These are phyloP conservation scores for Nectriaceae sp. DNA, from an alignment of 2,329 filamentous ascomycete genomes.

Conservation along the genomic window DNA sequence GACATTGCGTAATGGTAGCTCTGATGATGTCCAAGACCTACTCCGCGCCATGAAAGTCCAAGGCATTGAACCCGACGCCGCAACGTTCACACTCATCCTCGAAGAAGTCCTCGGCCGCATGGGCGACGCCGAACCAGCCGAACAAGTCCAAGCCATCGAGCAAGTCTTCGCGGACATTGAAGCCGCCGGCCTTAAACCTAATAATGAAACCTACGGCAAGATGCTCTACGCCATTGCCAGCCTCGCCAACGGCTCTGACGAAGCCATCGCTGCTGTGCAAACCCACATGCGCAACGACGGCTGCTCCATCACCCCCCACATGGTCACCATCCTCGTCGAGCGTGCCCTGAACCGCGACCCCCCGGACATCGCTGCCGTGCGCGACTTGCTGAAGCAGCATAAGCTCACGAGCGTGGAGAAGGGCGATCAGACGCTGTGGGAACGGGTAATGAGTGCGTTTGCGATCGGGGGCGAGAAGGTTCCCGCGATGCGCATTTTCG, in stretches of 20 bases:
- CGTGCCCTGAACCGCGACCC: conserved; percentile 63
- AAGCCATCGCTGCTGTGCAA: conserved; percentile 62
- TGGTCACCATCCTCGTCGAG: conserved; percentile 74
- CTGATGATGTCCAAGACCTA: conserved; percentile 51
- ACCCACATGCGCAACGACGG: conserved; percentile 59
- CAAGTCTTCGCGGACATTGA: conserved; percentile 60
- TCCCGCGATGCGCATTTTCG: conserved; percentile 52
- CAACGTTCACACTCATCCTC: conserved; percentile 74
- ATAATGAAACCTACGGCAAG: conserved; percentile 66
- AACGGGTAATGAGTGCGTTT: conserved; percentile 70
- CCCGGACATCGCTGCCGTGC: conserved; percentile 62
- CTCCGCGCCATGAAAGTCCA: conserved; percentile 60
- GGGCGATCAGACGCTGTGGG: conserved; percentile 67
- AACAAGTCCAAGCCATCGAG: conserved; percentile 56
- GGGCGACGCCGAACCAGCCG: conserved; percentile 38
- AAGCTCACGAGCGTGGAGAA: conserved; percentile 38
- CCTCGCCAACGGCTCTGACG: conserved; percentile 39
- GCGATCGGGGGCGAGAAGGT: conserved; percentile 52
- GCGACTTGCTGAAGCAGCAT: conserved; percentile 59
- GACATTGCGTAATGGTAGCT: conserved; percentile 52
- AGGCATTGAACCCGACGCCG: conserved; percentile 60
- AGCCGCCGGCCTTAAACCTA: conserved; percentile 56
- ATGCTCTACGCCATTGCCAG: conserved; percentile 59
- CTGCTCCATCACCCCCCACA: conserved; percentile 60
- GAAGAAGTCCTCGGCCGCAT: conserved; percentile 55